A percentile compares a stretch with the other conserved stretches of the same genome.
These are phyloP conservation scores for Rasamsonia emersonii DNA, from an alignment of 2,329 filamentous ascomycete genomes.

Conservation along the genomic window DNA sequence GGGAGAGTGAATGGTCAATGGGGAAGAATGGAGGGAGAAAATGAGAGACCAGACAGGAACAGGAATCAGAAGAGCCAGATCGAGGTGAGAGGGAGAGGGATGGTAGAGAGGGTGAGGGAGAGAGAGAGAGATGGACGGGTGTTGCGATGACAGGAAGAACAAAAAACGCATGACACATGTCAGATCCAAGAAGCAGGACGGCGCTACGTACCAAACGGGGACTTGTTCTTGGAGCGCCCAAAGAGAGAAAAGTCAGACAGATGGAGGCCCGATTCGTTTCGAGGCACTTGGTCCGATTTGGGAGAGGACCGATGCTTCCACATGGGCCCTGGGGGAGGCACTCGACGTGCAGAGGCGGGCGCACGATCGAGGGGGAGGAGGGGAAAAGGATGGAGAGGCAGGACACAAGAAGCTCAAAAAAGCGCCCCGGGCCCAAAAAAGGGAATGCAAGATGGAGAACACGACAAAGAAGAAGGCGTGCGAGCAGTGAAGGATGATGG, in stretches of 20 bases:
- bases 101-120: conserved; percentile 7
- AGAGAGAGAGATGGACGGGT: conserved; percentile 1
- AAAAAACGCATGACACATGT: too few relatives aligned
- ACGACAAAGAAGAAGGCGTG: too few relatives aligned
- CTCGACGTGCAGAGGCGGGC: conserved; percentile 5
- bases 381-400: conserved; percentile 8
- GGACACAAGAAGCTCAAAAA: too few relatives aligned
- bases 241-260: conserved; percentile 26
- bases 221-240: conserved; percentile 28
- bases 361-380: conserved; percentile 9
- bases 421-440: too few relatives aligned
- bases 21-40: conserved; percentile 6
- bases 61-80: conserved; percentile 2
- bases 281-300: conserved; percentile 31
- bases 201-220: conserved; percentile 19
- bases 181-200: too few relatives aligned
- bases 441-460: too few relatives aligned
- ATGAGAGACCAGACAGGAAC: conserved; percentile 3
- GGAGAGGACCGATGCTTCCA: conserved; percentile 33
- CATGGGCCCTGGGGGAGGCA: conserved; percentile 19
- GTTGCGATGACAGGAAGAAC: too few relatives aligned
- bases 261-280: conserved; percentile 25
- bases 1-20: too few relatives aligned
- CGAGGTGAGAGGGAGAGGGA: conserved; percentile 8
- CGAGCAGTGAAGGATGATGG: too few relatives aligned